Percentiles rank a stretch among this genome's conserved stretches.
Evolutionary conservation across 371 early-diverging fungal genomes (phyloP).

Genomic region (Mucor irregularis): DNA sequence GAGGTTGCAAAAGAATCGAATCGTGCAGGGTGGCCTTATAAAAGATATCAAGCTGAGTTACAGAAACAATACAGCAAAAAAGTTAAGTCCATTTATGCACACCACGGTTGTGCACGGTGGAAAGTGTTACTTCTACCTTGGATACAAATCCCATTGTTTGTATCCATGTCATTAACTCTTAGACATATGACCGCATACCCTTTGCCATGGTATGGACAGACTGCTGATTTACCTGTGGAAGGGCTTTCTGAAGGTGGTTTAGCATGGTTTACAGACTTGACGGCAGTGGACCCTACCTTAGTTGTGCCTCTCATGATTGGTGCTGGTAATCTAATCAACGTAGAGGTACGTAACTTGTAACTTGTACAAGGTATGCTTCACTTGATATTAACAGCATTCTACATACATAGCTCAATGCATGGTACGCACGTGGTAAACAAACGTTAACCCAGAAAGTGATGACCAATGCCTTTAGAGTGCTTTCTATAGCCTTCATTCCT

Average conservation of each 20-base stretch:
- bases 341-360: constrained; percentile 63
- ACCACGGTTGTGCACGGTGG: constrained; percentile 64
- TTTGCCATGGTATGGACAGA: constrained; percentile 51
- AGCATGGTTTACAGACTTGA: constrained; percentile 71
- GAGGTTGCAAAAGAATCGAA: constrained; percentile 49
- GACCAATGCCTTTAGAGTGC: constrained; percentile 55
- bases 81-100: constrained; percentile 58
- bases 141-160: constrained; percentile 78
- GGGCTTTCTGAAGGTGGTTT: constrained; percentile 69
- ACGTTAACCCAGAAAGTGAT: constrained; percentile 46
- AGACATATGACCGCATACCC: constrained; percentile 68
- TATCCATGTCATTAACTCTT: constrained; percentile 70
- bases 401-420: constrained; percentile 50
- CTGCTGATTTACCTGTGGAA: constrained; percentile 30
- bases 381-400: not conserved
- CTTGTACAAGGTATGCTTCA: too few relatives aligned
- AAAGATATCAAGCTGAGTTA: constrained; percentile 49
- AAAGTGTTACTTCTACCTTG: constrained; percentile 67
- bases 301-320: constrained; percentile 72
- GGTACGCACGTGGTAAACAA: constrained; percentile 44
- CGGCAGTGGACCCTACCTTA: constrained; percentile 71
- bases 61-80: constrained; percentile 58
- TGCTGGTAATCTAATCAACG: constrained; percentile 65
- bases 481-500: constrained; percentile 67
- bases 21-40: constrained; percentile 42